Base-by-base conservation (phyloP, 1,284 basidiomycete species). In the Schizophyllum commune region DNA sequence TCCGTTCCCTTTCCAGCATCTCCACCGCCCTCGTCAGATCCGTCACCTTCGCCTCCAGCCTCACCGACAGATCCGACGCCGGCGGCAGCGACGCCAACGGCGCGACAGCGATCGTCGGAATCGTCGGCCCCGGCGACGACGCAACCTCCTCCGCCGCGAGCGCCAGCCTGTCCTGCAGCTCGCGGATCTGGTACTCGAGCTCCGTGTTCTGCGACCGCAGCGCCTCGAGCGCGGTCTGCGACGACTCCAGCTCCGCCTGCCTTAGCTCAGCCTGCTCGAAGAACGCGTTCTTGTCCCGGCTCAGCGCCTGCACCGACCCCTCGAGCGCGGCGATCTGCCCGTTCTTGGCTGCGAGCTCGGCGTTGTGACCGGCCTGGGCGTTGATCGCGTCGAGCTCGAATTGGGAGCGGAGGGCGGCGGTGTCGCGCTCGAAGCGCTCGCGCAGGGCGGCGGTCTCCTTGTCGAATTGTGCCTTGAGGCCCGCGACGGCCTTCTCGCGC, bases 161-260 rank as follows among this genome's bases (percentile, higher is more conserved):
- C 8, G 81, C 76, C 51, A 86, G 74, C 13, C 88, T 86, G 58
- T 94, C 93, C 47, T 82, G 80, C 4, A 85, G 74, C 71, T 96
- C 94, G 32, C 88, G 85, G 1, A 96, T 75, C 69, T 95, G 92
- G 70, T 90, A 95, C 66, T 93, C 85, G 39, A 92, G 77, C 70
- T 98, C 95, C 8, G 86, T 86, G 54, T 86, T 88, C 67, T 90
- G 87, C 58, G 86, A 85, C 66, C 91, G 84, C 33, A 94, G 73
- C 0, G 81, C 82, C 67, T 93, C 92, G 1, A 88, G 78, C 63
- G 89, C 85, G 2, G 83, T 83, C 63, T 89, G 85, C 1, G 87
- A 84, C 0, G 89, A 88, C 74, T 98, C 95, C 15, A 91, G 73
- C 69, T 97, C 94, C 13, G 91, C 92, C 71, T 96, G 92, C 27